Evolutionary conservation across 176 grass and related monocot genomes (phyloP).

Genomic region (Eleusine coracana): DNA sequence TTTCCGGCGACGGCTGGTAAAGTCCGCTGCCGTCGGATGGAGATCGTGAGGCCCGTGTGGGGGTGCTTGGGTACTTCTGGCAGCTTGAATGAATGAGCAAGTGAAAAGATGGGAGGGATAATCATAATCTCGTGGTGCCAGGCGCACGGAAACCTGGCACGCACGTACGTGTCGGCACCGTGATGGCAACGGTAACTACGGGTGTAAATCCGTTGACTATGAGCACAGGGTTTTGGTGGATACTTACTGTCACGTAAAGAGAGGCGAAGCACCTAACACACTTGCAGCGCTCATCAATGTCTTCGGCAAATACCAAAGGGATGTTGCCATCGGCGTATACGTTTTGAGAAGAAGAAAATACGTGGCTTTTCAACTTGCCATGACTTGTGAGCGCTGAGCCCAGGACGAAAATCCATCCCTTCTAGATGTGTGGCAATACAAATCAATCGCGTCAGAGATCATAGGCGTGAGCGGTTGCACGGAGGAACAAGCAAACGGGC

Average conservation of each 20-base stretch:
- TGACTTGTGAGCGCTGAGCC: neutral
- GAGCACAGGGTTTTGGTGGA: neutral
- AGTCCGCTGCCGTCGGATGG: neutral
- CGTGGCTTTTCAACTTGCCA: neutral
- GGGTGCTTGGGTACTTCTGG: neutral
- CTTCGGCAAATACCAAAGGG: neutral
- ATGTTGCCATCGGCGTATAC: neutral
- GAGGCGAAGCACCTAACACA: neutral
- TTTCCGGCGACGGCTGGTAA: neutral
- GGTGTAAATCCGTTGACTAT: neutral
- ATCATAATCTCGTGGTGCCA: neutral
- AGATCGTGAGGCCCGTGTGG: neutral
- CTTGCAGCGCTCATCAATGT: neutral
- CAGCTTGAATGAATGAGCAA: neutral
- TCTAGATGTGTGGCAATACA: neutral
- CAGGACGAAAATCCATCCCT: neutral
- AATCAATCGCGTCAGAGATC: neutral
- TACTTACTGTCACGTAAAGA: neutral
- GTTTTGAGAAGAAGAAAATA: neutral
- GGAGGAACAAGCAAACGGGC: constrained; percentile 10
- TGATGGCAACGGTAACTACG: constrained; percentile 17
- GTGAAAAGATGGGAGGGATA: neutral
- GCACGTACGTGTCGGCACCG: constrained; percentile 24
- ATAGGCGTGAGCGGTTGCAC: neutral
- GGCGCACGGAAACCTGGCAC: neutral